Evolutionary conservation across 257 asterid species (phyloP).

Genomic region (Fraxinus excelsior): DNA sequence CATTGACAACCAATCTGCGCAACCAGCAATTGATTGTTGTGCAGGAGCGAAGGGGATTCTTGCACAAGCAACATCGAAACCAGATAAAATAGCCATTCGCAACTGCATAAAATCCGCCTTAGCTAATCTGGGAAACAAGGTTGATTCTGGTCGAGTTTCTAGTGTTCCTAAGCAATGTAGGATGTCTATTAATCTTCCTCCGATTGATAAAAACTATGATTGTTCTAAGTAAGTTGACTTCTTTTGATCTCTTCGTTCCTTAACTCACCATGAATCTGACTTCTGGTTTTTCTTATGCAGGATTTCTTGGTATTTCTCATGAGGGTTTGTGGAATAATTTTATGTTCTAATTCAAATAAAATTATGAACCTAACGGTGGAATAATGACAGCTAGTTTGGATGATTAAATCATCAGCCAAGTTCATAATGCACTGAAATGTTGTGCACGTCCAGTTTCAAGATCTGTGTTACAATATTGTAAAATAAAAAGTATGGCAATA

Average conservation of each 20-base stretch:
- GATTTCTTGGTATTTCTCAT: not conserved
- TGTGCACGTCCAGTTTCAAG: not conserved
- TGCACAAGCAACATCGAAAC: not conserved
- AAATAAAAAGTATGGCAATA: not conserved
- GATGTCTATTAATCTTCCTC: not conserved
- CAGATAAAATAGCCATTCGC: slow-evolving; percentile 3
- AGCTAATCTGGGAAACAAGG: not conserved
- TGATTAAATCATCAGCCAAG: not conserved
- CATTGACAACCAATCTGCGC: not conserved
- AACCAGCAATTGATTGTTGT: not conserved
- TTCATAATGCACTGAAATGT: not conserved
- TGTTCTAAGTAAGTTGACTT: slow-evolving; percentile 8
- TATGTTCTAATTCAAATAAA: not conserved
- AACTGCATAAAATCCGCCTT: slow-evolving; percentile 12
- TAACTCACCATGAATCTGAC: not conserved
- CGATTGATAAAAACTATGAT: not conserved
- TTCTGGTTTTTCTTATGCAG: not conserved
- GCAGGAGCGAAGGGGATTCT: not conserved
- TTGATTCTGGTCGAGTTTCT: not conserved
- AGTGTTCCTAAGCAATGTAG: slow-evolving; percentile 8
- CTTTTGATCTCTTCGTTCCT: not conserved
- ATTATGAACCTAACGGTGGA: not conserved
- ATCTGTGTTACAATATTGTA: not conserved
- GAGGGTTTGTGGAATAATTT: not conserved
- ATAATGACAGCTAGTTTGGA: not conserved